Evolutionary conservation across 345 rosid genomes (phyloP), one percentile per base, ranked within the genome.

Genomic region (Cardiospermum halicacabum): DNA sequence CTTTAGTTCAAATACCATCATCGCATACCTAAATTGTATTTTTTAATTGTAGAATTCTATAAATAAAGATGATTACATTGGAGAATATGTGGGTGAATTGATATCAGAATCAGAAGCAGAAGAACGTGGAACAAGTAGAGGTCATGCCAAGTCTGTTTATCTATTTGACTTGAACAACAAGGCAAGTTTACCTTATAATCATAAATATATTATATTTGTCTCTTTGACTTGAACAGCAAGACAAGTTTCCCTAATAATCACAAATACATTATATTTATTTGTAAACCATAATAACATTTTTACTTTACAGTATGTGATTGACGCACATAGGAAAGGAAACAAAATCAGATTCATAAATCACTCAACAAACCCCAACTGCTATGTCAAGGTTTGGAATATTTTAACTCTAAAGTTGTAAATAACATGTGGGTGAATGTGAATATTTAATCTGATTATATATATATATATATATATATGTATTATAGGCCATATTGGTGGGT

Each of bases 81-180:
- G 99, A 78, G 99, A 94, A 69, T 94, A 94, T 66, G 89, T 97
- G 31, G 99, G 99, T 15, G 99, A 94, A 68, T 69, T 94, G 78
- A 88, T 94, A 69, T 89, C 96, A 66, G 96, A 94, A 61, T 81
- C 75, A 34, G 99, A 94, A 72, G 99, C 99, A 9, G 99, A 94
- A 68, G 91, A 94, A 77, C 96, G 99, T 47, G 97, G 99, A 65
- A 94, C 91, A 74, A 94, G n/a, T 91, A 51, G 91, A 94, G 58
- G 99, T 73, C 91, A 96, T 60, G 96, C 93, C 50, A 91, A 94
- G 74, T 94, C 99, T 12, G 89, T 96, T 3, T 94, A 89, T 76
- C 96, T 94, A 55, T 94, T 94, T 67, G 99, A 94, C 82, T 80
- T 94, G 81, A 91, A 94, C 81, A 97, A 94, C 75, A 92, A 94